Base-by-base conservation (phyloP, 2,329 filamentous ascomycete species). In the Cyphellophora attinorum region DNA sequence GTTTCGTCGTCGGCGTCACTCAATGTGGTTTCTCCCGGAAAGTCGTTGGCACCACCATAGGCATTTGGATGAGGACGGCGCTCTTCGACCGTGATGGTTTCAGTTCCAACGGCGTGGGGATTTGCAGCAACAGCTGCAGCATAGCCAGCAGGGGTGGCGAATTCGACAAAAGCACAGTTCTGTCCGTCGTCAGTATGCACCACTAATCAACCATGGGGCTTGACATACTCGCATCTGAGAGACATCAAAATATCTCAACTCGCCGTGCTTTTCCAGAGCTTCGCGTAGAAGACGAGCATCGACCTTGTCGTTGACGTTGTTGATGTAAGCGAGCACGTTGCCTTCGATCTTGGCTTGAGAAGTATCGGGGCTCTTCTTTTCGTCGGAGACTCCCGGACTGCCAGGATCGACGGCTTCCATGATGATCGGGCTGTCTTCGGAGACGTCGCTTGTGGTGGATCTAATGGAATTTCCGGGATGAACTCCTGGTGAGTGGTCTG, bases 101-200 rank as follows among this genome's bases (percentile, higher is more conserved):
- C 81, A 48, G 78, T 81, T 50, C 81, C 84, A 44, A 98, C 75
- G 29, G 74, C 72, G 63, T 93, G 85, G 21, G 89, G 89, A 65
- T 93, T 96, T 49, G 80, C 81, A 41, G 74, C 74, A 23, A 85
- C 71, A 28, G 91, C 91, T 43, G 83, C 81, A 58, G 85, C 74
- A 63, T 93, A 95, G 30, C 77, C 85, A 36, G 86, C 77, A 14
- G 76, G 57, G 30, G 80, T 82, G 54, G 79, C 81, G 61, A 91
- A 98, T 60, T 98, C 91, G 41, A 95, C 85, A 55, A 96, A 96
- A 16, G 91, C 91, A 55, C 86, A 95, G 71, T 91, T 95, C 89
- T 93, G 55, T 17, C 21, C 17, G 39, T 11, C 30, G 35, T 49
- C 39, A 51, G 45, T 34, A 37, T 4, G 6, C 12, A 8, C n/a